phyloP scores from a whole-genome alignment of 148 eudicot genomes.

The Diospyros lotus region DNA sequence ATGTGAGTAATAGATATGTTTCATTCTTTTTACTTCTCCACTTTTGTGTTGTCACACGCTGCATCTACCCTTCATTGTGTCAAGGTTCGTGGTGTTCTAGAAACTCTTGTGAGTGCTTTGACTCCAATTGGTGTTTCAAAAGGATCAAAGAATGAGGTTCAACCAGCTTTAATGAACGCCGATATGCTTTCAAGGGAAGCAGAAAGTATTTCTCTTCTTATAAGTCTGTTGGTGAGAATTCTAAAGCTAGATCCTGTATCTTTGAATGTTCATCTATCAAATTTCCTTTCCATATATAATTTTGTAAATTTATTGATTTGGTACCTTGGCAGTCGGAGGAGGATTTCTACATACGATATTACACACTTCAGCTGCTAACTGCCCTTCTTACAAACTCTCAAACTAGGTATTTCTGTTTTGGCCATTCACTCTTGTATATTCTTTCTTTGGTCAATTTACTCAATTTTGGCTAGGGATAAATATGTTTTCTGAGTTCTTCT shows the following conservation, averaged over 20 bases:
- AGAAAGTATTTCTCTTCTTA: constrained; percentile 80
- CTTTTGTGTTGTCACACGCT: no score
- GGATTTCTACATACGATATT: constrained; percentile 92
- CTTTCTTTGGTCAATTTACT: not conserved
- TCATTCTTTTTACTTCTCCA: no score
- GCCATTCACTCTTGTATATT: not conserved
- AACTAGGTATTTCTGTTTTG: constrained; percentile 49
- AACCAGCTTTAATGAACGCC: constrained; percentile 86
- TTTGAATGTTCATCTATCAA: not conserved
- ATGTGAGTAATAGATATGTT: no score
- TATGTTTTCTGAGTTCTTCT: constrained; percentile 26
- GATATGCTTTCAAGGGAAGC: constrained; percentile 91
- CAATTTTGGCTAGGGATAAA: constrained; percentile 2
- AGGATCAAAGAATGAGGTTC: constrained; percentile 58
- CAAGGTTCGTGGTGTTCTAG: constrained; percentile 96
- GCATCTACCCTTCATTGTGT: not conserved
- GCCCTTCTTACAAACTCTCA: constrained; percentile 85
- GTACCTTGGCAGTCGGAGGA: constrained; percentile 71
- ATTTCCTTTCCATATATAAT: not conserved
- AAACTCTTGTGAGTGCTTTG: constrained; percentile 88
- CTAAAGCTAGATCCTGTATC: not conserved
- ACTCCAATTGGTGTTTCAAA: constrained; percentile 76
- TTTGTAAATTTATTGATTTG: constrained; percentile 14
- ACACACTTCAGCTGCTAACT: constrained; percentile 88
- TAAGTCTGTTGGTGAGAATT: constrained; percentile 78